Conservation (phyloP, 495 filamentous ascomycete species). For the Lepraria neglecta region DNA sequence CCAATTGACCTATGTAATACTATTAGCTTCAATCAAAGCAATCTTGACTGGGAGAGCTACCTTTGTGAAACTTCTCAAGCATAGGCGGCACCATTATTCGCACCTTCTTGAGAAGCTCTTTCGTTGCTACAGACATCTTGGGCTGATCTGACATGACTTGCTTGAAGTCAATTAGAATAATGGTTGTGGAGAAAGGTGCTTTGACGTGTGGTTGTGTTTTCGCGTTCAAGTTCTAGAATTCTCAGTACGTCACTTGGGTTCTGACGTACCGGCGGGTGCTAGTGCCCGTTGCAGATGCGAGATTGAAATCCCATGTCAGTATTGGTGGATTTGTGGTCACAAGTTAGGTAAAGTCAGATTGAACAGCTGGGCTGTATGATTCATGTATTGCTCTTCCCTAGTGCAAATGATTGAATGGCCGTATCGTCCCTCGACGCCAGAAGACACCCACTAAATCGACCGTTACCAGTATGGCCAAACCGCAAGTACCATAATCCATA, state of each 20-base stretch:
- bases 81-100: conserved; percentile 90
- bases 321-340: no score
- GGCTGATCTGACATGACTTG: conserved; percentile 31
- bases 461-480: no score
- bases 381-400: no score
- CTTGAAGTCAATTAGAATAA: background rate
- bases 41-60: conserved; percentile 37
- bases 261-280: conserved; percentile 1
- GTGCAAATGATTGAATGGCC: no score
- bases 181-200: background rate
- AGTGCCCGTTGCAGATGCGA: background rate
- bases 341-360: no score
- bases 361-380: no score
- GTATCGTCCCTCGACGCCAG: no score
- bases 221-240: background rate
- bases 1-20: conserved; percentile 65
- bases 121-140: conserved; percentile 53
- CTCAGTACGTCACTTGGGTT: background rate
- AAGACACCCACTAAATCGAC: no score
- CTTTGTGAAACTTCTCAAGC: conserved; percentile 96
- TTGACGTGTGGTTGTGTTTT: background rate
- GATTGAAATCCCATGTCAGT: no score
- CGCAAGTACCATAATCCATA: no score
- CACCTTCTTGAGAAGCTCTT: conserved; percentile 71
- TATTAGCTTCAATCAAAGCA: conserved; percentile 16